A percentile compares a stretch with the other conserved stretches of the same genome.
These are phyloP conservation scores for Chytriomyces sp. DNA, from an alignment of 192 early-diverging fungal genomes.

Conservation along the genomic window DNA sequence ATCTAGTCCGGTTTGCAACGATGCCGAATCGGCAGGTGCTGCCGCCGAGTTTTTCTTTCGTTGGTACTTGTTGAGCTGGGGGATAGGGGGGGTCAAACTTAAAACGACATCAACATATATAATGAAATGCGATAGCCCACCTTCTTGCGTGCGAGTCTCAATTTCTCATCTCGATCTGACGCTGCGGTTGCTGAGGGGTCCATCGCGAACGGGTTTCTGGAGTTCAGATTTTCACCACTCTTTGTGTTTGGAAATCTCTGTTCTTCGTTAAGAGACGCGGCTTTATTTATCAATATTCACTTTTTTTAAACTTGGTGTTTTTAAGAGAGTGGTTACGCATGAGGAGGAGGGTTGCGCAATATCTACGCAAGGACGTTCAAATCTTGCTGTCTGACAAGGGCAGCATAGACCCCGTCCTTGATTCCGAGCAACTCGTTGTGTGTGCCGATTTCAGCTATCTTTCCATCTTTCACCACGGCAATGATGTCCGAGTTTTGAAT, in stretches of 20 bases:
- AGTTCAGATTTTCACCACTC: not conserved
- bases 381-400: slow-evolving; percentile 59
- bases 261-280: no score
- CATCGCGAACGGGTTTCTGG: not conserved
- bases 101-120: not conserved
- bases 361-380: slow-evolving; percentile 32
- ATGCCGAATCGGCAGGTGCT: not conserved
- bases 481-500: slow-evolving; percentile 71
- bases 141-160: slow-evolving; percentile 36
- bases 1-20: no score
- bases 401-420: slow-evolving; percentile 48
- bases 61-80: slow-evolving; percentile 39
- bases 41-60: slow-evolving; percentile 15
- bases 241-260: no score
- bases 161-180: slow-evolving; percentile 34
- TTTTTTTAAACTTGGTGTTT: not conserved
- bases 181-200: not conserved
- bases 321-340: not conserved
- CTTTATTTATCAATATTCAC: not conserved
- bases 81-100: not conserved
- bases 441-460: slow-evolving; percentile 63
- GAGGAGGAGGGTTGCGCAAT: not conserved
- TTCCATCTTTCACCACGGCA: slow-evolving; percentile 57
- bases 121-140: not conserved
- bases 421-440: slow-evolving; percentile 68